Base-by-base conservation (phyloP, 2,329 filamentous ascomycete species). In the Calonectria naviculata region DNA sequence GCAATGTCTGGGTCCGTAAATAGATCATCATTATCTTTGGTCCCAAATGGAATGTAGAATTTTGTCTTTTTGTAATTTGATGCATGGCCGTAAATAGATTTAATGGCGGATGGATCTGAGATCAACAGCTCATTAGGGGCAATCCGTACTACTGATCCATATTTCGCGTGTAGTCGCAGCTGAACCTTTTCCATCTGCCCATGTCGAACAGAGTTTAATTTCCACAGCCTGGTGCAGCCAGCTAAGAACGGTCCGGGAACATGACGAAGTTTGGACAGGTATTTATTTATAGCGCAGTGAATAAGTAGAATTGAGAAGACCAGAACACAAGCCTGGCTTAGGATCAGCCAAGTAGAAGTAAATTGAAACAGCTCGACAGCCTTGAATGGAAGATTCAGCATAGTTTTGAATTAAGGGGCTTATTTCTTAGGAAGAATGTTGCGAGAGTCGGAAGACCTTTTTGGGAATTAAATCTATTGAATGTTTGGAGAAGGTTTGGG, bases 171-270 rank as follows among this genome's bases (percentile, higher is more conserved):
- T 13, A 70, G 54, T 21, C 31, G 36, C 31, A 66, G 42, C 15
- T 66, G 52, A 1, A 66, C 52, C 26, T 42, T 52, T 66, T 61
- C 62, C 52, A 66, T 29, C 21, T 46, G 31, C 12, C 62, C 67
- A 19, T 42, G 21, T 10, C 41, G 17, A 15, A 70, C 34, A 7
- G 19, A 21, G 28, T 66, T 54, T n/a, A 66, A 49, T 34, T 61
- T 66, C 54, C 67, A 70, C 3, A 70, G 56, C 28, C 62, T 70
- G 2, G 67, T 70, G 9, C 21, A 66, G 10, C 67, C 62, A 12
- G 67, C 67, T 1, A 70, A 2, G 15, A 70, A 70, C 6, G 62
- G 67, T 13, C 67, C 67, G 5, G 67, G 67, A 6, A 70, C 10
- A 46, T 54, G 42, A 9, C 67, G 68, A 19, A 49, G 26, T 3